A percentile compares a stretch with the other conserved stretches of the same genome.
These are phyloP conservation scores for Rhizopus arrhizus DNA, from an alignment of 371 early-diverging fungal genomes.

Conservation along the genomic window DNA sequence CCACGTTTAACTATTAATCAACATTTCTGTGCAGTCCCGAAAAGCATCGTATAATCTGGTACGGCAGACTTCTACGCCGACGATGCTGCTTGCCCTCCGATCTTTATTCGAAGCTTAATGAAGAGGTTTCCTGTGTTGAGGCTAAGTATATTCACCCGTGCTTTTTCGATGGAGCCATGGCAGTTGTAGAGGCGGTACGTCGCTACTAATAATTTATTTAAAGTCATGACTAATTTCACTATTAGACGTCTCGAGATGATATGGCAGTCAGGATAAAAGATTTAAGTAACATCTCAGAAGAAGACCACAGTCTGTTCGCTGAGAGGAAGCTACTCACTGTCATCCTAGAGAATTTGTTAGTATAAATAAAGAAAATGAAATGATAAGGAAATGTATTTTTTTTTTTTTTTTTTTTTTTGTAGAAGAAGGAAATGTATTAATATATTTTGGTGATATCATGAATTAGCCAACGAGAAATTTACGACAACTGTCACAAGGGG, in stretches of 20 bases:
- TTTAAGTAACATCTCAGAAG: constrained; percentile 8
- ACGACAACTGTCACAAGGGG: neutral
- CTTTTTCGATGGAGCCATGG: neutral
- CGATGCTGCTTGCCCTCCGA: neutral
- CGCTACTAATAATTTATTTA: neutral
- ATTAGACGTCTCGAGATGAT: constrained; percentile 12
- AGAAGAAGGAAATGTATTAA: no score
- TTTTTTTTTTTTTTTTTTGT: no score
- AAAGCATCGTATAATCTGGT: neutral
- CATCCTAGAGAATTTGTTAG: neutral
- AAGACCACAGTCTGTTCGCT: constrained; percentile 6
- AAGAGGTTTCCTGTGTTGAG: neutral
- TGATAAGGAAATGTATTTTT: no score
- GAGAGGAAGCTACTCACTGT: constrained; percentile 4
- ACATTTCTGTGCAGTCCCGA: neutral
- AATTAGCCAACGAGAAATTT: neutral
- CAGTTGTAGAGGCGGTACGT: neutral
- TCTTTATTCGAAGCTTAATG: neutral
- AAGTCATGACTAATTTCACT: constrained; percentile 1
- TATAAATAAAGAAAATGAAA: neutral
- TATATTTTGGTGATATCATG: neutral
- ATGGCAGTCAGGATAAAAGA: constrained; percentile 8
- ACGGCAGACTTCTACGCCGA: neutral
- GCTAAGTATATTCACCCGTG: neutral
- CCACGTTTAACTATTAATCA: neutral